Conservation (phyloP, 441 rosid species). For the Gossypium lobatum region DNA sequence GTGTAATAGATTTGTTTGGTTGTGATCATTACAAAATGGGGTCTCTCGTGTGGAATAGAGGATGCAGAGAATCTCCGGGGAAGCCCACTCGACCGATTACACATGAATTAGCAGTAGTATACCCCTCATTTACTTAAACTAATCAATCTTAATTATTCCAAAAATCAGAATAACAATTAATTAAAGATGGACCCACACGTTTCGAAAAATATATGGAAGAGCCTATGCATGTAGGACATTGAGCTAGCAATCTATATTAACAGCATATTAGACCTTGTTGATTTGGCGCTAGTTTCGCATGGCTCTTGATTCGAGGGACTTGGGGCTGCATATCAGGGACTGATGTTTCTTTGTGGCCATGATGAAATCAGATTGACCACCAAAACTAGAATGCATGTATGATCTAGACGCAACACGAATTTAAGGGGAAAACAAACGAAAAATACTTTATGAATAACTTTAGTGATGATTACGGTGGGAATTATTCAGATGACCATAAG, state of each 20-base stretch:
- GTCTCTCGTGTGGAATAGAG: background rate
- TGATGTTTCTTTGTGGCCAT: background rate
- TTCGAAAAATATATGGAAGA: background rate
- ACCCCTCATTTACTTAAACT: too few species aligned
- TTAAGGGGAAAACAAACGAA: too few species aligned
- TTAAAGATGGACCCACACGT: background rate
- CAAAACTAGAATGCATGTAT: background rate
- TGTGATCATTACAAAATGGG: constrained; percentile 12
- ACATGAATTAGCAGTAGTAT: constrained; percentile 12
- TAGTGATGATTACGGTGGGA: too few species aligned
- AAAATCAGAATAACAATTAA: background rate
- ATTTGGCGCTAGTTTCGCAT: background rate
- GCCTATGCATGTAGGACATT: background rate
- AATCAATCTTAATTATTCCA: background rate
- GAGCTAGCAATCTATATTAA: background rate
- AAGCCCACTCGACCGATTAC: background rate
- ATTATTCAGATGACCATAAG: too few species aligned
- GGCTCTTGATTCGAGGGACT: background rate
- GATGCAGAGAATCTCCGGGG: constrained; percentile 10
- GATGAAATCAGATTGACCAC: background rate
- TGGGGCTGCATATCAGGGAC: background rate
- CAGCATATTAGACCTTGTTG: background rate
- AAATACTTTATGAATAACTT: too few species aligned
- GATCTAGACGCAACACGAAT: too few species aligned
- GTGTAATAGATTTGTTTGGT: constrained; percentile 14